These are phyloP conservation scores for Medicago arabica DNA, from an alignment of 306 rosid genomes.

Conservation along the genomic window DNA sequence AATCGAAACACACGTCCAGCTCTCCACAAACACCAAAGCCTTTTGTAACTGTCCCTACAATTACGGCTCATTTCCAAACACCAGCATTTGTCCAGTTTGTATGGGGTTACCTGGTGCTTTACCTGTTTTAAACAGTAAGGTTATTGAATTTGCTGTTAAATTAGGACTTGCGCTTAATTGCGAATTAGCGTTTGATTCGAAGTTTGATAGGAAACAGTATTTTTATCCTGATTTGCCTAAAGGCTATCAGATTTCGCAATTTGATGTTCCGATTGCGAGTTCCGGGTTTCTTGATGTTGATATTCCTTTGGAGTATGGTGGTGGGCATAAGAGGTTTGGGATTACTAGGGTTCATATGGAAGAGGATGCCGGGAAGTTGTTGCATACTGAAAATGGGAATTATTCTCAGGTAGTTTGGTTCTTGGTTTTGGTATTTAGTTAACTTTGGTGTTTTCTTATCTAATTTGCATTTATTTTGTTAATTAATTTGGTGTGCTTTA, in stretches of 20 bases:
- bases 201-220: constrained; percentile 96
- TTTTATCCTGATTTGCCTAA: constrained; percentile 96
- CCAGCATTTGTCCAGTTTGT: constrained; percentile 79
- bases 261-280: constrained; percentile 85
- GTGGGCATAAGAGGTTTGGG: constrained; percentile 90
- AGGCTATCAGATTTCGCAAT: constrained; percentile 97
- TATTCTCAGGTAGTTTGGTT: constrained; percentile 64
- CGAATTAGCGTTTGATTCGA: constrained; percentile 75
- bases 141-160: constrained; percentile 77
- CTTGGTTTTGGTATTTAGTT: background rate
- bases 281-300: constrained; percentile 82
- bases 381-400: constrained; percentile 83
- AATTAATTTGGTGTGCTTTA: background rate
- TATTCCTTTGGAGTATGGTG: constrained; percentile 87
- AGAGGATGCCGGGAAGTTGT: constrained; percentile 97
- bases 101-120: constrained; percentile 98
- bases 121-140: constrained; percentile 82
- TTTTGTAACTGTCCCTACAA: constrained; percentile 83
- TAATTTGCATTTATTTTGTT: background rate
- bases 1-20: constrained; percentile 96
- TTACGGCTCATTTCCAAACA: constrained; percentile 82
- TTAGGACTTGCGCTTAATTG: constrained; percentile 90
- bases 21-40: constrained; percentile 85
- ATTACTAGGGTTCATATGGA: constrained; percentile 99
- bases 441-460: too few species aligned